Conservation (phyloP, 2,329 filamentous ascomycete species). For the Venturia carpophila region DNA sequence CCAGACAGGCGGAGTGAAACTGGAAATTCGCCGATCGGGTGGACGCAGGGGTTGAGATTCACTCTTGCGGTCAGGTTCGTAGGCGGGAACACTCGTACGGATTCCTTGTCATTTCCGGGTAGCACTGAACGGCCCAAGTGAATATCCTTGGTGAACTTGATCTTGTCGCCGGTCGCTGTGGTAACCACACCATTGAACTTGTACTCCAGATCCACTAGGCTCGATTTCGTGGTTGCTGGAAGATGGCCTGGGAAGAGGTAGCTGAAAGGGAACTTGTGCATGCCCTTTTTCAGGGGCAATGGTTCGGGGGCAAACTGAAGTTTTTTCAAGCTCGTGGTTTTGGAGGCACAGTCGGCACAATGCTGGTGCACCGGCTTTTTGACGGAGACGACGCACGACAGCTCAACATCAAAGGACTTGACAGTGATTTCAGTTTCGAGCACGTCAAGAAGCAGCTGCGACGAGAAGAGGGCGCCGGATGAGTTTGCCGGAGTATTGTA, state of each 20-base stretch:
- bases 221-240: conserved; percentile 74
- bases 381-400: conserved; percentile 63
- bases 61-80: conserved; percentile 87
- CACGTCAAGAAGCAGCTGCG: conserved; percentile 68
- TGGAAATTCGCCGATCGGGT: conserved; percentile 76
- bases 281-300: conserved; percentile 39
- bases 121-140: conserved; percentile 72
- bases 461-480: conserved; percentile 77
- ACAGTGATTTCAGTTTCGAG: conserved; percentile 57
- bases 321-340: conserved; percentile 64
- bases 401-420: conserved; percentile 62
- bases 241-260: conserved; percentile 76
- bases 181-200: conserved; percentile 51
- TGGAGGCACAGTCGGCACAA: conserved; percentile 67
- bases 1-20: conserved; percentile 77
- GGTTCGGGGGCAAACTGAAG: conserved; percentile 60
- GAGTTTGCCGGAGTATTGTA: conserved; percentile 68
- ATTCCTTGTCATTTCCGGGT: conserved; percentile 74
- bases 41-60: conserved; percentile 72
- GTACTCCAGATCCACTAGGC: conserved; percentile 43
- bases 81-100: conserved; percentile 88
- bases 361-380: conserved; percentile 72
- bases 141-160: conserved; percentile 53
- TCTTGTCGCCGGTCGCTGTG: conserved; percentile 51
- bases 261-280: conserved; percentile 81